These are phyloP conservation scores for Cystobasidium ongulense DNA, from an alignment of 768 basidiomycete species.

Conservation along the genomic window DNA sequence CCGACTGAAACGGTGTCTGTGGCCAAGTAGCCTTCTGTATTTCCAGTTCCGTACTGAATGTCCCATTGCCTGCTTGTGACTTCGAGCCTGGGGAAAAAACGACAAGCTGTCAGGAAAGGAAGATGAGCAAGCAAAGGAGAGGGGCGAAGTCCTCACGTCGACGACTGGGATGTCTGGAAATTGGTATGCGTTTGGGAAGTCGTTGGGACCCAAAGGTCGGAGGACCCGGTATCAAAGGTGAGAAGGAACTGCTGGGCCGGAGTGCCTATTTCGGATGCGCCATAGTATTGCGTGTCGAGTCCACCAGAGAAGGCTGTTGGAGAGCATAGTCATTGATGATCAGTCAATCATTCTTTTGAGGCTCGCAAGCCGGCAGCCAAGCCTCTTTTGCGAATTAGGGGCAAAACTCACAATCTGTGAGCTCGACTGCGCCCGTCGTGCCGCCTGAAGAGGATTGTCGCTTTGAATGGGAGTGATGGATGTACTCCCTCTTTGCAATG, in stretches of 20 bases:
- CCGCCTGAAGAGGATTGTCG: background rate
- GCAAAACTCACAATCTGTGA: slow-evolving; percentile 23
- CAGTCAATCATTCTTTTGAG: background rate
- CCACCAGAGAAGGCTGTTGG: slow-evolving; percentile 28
- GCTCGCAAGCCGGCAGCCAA: background rate
- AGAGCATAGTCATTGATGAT: background rate
- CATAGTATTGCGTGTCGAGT: slow-evolving; percentile 36
- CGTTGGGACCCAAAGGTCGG: slow-evolving; percentile 40
- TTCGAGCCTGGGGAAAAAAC: no score
- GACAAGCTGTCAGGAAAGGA: background rate
- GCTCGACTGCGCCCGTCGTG: slow-evolving; percentile 11
- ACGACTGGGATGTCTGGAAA: background rate
- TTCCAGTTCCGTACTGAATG: slow-evolving; percentile 30
- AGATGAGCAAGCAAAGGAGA: background rate
- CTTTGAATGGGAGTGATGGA: background rate
- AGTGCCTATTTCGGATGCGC: slow-evolving; percentile 47
- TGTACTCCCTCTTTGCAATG: background rate
- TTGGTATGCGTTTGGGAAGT: slow-evolving; percentile 29
- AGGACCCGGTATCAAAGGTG: slow-evolving; percentile 48
- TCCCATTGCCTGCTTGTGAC: background rate
- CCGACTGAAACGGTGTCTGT: slow-evolving; percentile 43
- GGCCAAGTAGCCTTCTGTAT: slow-evolving; percentile 20
- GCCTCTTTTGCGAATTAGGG: background rate
- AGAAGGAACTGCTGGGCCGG: slow-evolving; percentile 47
- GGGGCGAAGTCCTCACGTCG: background rate